Base-by-base conservation (phyloP, 345 rosid species). In the Microthlaspi erraticum region DNA sequence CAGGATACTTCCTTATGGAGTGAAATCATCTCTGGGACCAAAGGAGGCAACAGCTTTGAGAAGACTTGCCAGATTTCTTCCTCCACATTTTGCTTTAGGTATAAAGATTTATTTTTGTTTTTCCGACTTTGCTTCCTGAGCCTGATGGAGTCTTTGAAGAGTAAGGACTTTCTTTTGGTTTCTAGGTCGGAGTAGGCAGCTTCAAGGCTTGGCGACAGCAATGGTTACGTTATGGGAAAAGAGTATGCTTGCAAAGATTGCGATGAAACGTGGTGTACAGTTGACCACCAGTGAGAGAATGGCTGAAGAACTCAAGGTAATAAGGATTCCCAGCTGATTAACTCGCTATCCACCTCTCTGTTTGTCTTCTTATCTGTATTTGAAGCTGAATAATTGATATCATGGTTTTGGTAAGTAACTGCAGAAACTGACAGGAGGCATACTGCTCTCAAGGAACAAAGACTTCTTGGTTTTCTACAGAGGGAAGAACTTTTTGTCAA, bases 21-120 rank as follows among this genome's bases (percentile, higher is more conserved):
- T 90, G 71, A 85, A 80, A 74, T 78, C 97, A 45, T 75, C 84
- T 72, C 75, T 93, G 33, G 80, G 82, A 29, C 81, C 74, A 55
- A 87, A 77, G 72, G 93, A 88, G 66, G 92, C 89, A 77, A 90
- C 96, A 17, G 77, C 85, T 56, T 82, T 93, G 77, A 78, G 88
- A 77, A 84, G 97, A 62, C 85, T 93, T 78, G 97, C 92, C 23
- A 82, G 89, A 79, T 42, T 82, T 77, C 84, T 93, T 70, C 96
- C 97, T 70, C 97, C 97, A 42, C 98, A 93, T 50, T 93, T 93
- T 84, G 96, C 96, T 36, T 70, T 90, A 76, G 97, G 97, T 91
- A 82, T 61, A 70, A n/a, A n/a, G n/a, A 62, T 9, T 18, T 67
- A 52, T 66, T 38, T 23, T 42, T 53, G 29, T 3, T 11, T 7